phyloP scores from a whole-genome alignment of 2,329 filamentous ascomycete genomes.

The Colletotrichum tabaci region DNA sequence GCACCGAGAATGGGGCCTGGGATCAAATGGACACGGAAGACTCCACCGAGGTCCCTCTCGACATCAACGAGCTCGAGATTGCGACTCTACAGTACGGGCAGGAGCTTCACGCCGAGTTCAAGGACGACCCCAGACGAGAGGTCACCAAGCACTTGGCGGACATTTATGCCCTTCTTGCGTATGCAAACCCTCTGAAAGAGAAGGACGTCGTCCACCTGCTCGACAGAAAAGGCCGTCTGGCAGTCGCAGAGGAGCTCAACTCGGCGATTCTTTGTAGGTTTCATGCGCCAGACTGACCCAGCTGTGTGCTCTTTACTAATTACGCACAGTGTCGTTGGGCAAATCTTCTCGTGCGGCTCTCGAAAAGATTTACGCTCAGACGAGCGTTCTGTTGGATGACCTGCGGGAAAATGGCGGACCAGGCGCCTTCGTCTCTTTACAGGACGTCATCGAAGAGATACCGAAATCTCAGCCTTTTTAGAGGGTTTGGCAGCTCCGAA shows the following conservation, averaged over 20 bases:
- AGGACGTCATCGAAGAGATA: conserved; percentile 64
- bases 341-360: conserved; percentile 90
- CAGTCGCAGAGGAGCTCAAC: conserved; percentile 94
- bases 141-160: conserved; percentile 83
- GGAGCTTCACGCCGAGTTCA: conserved; percentile 83
- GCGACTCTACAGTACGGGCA: conserved; percentile 86
- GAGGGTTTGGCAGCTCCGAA: background rate
- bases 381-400: conserved; percentile 86
- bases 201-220: conserved; percentile 83
- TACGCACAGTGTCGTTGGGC: conserved; percentile 81
- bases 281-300: background rate
- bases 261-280: conserved; percentile 88
- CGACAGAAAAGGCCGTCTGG: conserved; percentile 79
- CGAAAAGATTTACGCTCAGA: conserved; percentile 89
- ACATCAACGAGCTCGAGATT: conserved; percentile 67
- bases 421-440: conserved; percentile 82
- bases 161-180: conserved; percentile 91
- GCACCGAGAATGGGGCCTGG: conserved; percentile 55
- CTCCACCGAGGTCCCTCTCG: conserved; percentile 34
- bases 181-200: conserved; percentile 83
- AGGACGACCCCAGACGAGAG: conserved; percentile 77
- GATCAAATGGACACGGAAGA: conserved; percentile 72
- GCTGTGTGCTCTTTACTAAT: background rate
- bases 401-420: conserved; percentile 84
- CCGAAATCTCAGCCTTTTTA: conserved; percentile 51